Percentiles rank a stretch among this genome's conserved stretches.
Evolutionary conservation across 768 basidiomycete genomes (phyloP).

Genomic region (Pholiota conissans): DNA sequence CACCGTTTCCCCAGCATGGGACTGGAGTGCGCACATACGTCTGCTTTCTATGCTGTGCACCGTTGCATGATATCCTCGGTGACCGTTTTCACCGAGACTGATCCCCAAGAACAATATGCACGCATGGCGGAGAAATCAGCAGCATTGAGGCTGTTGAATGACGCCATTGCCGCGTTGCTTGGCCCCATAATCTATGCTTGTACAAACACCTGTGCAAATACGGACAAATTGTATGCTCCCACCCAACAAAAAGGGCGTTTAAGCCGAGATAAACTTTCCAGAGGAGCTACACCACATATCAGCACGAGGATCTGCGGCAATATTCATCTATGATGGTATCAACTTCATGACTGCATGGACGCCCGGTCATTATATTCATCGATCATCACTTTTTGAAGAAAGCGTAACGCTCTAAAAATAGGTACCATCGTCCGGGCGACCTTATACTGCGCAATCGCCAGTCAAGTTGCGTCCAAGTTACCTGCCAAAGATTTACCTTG

Average conservation of each 20-base stretch:
- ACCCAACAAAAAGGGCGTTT: too few relatives aligned
- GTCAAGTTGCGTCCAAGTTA: too few relatives aligned
- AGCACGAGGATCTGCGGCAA: not conserved
- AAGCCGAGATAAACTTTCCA: not conserved
- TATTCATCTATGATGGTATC: not conserved
- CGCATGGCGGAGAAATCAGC: too few relatives aligned
- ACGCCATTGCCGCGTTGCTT: not conserved
- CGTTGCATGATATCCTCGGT: not conserved
- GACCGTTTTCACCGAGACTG: too few relatives aligned
- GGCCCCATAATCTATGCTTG: slow-evolving; percentile 8
- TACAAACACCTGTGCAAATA: slow-evolving; percentile 5
- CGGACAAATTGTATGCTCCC: not conserved
- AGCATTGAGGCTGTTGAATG: too few relatives aligned
- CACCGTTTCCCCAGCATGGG: not conserved
- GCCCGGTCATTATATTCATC: too few relatives aligned
- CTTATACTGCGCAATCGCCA: not conserved
- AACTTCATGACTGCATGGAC: not conserved
- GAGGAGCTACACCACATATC: not conserved
- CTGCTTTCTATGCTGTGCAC: not conserved
- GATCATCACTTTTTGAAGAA: not conserved
- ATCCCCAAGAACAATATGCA: not conserved
- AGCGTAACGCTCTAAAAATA: not conserved
- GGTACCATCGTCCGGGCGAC: not conserved
- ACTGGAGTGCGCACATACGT: not conserved
- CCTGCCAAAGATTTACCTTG: not conserved